Evolutionary conservation across 352 stramenopile species (phyloP).

Genomic region (Phytophthora sp.): DNA sequence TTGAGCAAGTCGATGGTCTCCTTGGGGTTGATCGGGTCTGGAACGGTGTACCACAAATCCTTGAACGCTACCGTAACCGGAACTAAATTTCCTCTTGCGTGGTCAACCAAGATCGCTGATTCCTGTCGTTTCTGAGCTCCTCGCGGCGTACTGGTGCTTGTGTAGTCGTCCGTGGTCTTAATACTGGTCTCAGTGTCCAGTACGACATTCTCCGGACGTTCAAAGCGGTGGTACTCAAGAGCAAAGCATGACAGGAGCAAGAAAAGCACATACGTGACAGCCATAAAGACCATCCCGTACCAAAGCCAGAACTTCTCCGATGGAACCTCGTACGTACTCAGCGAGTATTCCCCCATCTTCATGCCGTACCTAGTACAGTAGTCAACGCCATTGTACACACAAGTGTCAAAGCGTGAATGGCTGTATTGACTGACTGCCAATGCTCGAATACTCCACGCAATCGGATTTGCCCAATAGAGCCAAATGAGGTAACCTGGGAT

Average conservation of each 20-base stretch:
- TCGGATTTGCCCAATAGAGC: slow-evolving; percentile 55
- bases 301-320: slow-evolving; percentile 36
- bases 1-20: slow-evolving; percentile 59
- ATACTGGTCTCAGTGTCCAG: not conserved
- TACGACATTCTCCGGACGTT: slow-evolving; percentile 20
- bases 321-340: slow-evolving; percentile 37
- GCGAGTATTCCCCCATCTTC: slow-evolving; percentile 18
- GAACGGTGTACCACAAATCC: slow-evolving; percentile 29
- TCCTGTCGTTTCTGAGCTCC: not conserved
- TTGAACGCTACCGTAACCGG: slow-evolving; percentile 27
- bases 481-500: slow-evolving; percentile 41
- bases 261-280: slow-evolving; percentile 20
- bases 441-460: slow-evolving; percentile 40
- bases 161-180: not conserved
- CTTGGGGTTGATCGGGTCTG: slow-evolving; percentile 18
- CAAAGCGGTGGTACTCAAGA: slow-evolving; percentile 19
- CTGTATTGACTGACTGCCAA: slow-evolving; percentile 14
- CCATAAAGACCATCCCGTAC: slow-evolving; percentile 33
- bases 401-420: not conserved
- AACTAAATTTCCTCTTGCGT: not conserved
- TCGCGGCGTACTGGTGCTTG: slow-evolving; percentile 2
- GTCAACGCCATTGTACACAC: slow-evolving; percentile 19
- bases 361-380: slow-evolving; percentile 35
- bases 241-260: slow-evolving; percentile 18
- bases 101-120: not conserved